Conservation (phyloP, 805 yeast genomes). For the Peterozyma toletana region DNA sequence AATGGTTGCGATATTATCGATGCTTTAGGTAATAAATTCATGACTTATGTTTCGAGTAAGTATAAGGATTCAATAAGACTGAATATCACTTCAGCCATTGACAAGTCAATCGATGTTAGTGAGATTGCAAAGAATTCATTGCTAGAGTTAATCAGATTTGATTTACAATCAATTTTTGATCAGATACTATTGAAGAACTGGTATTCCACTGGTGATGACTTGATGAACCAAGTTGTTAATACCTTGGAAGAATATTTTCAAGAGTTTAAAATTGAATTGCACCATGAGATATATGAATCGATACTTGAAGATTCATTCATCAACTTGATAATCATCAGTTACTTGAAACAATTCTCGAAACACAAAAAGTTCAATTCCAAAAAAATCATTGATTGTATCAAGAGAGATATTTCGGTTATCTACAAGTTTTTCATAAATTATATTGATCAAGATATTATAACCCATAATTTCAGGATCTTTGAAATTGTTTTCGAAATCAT, state of each 20-base stretch:
- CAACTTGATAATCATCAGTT: conserved; percentile 4
- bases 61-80: conserved; percentile 54
- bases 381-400: conserved; percentile 38
- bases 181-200: conserved; percentile 62
- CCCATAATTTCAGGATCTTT: conserved; percentile 46
- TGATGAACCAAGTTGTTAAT: conserved; percentile 57
- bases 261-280: conserved; percentile 50
- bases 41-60: conserved; percentile 56
- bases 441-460: conserved; percentile 32
- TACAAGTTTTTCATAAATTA: conserved; percentile 44
- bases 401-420: conserved; percentile 53
- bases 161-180: conserved; percentile 54
- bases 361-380: conserved; percentile 18
- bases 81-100: conserved; percentile 57
- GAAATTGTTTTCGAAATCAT: conserved; percentile 56
- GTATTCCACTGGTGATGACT: conserved; percentile 51
- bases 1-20: conserved; percentile 64
- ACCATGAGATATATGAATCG: conserved; percentile 45
- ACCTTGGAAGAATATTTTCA: conserved; percentile 70
- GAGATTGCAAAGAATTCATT: conserved; percentile 52
- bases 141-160: conserved; percentile 61
- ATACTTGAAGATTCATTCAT: conserved; percentile 46
- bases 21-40: conserved; percentile 58
- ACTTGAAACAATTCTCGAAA: conserved; percentile 28
- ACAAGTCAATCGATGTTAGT: conserved; percentile 73